Conservation (phyloP, 192 early-diverging fungal species). For the Umbelopsis ramanniana region DNA sequence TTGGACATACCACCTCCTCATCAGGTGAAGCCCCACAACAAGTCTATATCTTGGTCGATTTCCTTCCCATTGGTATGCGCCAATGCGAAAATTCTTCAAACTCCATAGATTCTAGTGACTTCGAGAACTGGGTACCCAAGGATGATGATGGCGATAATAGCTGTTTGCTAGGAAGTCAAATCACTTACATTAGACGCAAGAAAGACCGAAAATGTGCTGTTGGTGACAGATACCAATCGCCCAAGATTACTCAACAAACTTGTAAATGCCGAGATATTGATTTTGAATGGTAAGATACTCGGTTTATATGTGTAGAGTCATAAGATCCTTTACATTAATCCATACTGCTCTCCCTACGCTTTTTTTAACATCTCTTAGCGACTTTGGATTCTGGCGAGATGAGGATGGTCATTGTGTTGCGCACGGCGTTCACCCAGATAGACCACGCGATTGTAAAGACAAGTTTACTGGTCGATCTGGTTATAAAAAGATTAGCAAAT, state of each 20-base stretch:
- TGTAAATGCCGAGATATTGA: conserved; percentile 82
- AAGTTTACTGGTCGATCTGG: conserved; percentile 78
- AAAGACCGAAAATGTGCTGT: conserved; percentile 68
- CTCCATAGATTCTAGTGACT: conserved; percentile 73
- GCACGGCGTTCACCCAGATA: conserved; percentile 75
- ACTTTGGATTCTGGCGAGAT: conserved; percentile 79
- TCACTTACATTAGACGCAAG: conserved; percentile 79
- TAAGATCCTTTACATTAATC: too few relatives aligned
- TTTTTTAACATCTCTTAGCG: conserved; percentile 37
- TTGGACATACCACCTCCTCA: conserved; percentile 51
- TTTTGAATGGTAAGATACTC: conserved; percentile 75
- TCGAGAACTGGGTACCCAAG: conserved; percentile 86
- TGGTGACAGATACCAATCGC: conserved; percentile 63
- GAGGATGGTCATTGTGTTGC: conserved; percentile 67
- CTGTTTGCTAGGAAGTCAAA: conserved; percentile 64
- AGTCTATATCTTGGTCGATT: conserved; percentile 65
- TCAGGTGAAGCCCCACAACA: conserved; percentile 30
- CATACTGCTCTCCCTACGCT: neutral
- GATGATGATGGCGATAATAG: conserved; percentile 65
- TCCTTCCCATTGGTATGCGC: conserved; percentile 45
- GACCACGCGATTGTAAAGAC: conserved; percentile 70
- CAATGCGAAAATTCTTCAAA: conserved; percentile 51
- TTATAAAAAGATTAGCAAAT: conserved; percentile 76
- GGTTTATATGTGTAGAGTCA: neutral
- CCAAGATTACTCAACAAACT: conserved; percentile 47